Base-by-base conservation (phyloP, 495 filamentous ascomycete genomes). In the Xylaria castorea region DNA sequence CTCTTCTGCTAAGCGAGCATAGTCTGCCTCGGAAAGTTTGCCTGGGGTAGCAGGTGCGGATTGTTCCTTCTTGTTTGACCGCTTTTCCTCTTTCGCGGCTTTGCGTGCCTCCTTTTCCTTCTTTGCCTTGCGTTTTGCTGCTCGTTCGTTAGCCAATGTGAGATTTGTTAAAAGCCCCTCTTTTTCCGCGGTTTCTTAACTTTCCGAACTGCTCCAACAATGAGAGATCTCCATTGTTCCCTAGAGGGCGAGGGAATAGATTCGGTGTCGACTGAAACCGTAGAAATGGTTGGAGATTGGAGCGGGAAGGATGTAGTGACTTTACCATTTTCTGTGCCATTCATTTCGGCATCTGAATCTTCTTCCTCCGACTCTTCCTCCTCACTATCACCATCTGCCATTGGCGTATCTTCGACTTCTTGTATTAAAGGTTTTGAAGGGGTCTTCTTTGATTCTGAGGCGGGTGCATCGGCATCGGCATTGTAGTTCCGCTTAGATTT, bases 401-500 rank as follows among this genome's bases (percentile, higher is more conserved):
- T 80, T 25, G 78, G 82, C 51, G 82, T 86, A 73, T 90, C 89
- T 32, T 85, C 88, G 86, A 84, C 82, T 76, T 85, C 83, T 73
- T 88, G 80, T 73, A 90, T 86, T 58, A 87, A 80, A 51, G 87
- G 84, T 78, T 84, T 84, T 81, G 86, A 86, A 27, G 79, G 77
- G 27, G 90, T 86, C 53, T 90, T 85, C 25, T 87, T 86, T 72
- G 92, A 92, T 76, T 95, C 91, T 9, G 89, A 89, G 65, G 87
- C 84, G 60, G 97, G 78, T 27, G 95, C 94, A 83, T 99, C 96
- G 61, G 94, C 96, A 82, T 98, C 96, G 36, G 90, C 85, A 81
- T 98, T 98, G 85, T 99, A 99, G 82, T 95, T 97, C 76, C 94
- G 89, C n/a, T 92, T 92, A 77, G 98, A 94, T 82, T 95, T 97